phyloP scores from a whole-genome alignment of 768 basidiomycete species.

The Cystofilobasidium ferigula region DNA sequence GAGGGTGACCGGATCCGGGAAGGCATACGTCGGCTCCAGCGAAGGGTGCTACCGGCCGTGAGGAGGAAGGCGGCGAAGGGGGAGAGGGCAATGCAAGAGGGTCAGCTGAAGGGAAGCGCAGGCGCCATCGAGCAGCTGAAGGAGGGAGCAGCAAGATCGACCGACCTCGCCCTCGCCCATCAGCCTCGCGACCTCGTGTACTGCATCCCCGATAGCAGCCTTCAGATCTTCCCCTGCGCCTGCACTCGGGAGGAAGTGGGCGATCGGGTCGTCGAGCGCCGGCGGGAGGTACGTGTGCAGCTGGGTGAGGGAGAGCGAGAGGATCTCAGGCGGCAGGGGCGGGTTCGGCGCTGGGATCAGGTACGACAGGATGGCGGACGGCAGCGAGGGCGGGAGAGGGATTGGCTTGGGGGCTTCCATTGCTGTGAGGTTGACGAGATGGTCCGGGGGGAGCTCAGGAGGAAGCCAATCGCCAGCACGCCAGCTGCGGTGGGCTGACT shows the following conservation, averaged over 20 bases:
- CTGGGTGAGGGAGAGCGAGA: conserved; percentile 30
- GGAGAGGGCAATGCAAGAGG: not conserved
- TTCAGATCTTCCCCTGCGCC: conserved; percentile 5
- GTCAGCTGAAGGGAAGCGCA: not conserved
- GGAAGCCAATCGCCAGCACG: too few species aligned
- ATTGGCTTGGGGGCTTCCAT: not conserved
- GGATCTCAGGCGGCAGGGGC: conserved; percentile 30
- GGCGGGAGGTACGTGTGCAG: conserved; percentile 33
- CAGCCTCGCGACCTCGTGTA: conserved; percentile 12
- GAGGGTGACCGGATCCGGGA: conserved; percentile 17
- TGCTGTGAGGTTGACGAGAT: not conserved
- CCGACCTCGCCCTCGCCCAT: conserved; percentile 22
- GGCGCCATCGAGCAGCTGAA: not conserved
- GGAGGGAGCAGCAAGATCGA: not conserved
- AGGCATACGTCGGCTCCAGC: conserved; percentile 4
- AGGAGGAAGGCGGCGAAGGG: not conserved
- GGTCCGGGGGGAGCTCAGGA: not conserved
- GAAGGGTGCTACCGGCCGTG: conserved; percentile 16
- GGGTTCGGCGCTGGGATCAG: conserved; percentile 29
- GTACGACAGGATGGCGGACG: conserved; percentile 29
- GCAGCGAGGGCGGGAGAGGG: conserved; percentile 26
- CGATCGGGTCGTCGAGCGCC: conserved; percentile 28
- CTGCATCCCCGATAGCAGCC: conserved; percentile 4
- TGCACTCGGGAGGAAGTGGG: conserved; percentile 30
- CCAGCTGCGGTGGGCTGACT: too few species aligned